Evolutionary conservation across 495 filamentous ascomycete genomes (phyloP), one percentile per base, ranked within the genome.

Genomic region (Niebla homalea): DNA sequence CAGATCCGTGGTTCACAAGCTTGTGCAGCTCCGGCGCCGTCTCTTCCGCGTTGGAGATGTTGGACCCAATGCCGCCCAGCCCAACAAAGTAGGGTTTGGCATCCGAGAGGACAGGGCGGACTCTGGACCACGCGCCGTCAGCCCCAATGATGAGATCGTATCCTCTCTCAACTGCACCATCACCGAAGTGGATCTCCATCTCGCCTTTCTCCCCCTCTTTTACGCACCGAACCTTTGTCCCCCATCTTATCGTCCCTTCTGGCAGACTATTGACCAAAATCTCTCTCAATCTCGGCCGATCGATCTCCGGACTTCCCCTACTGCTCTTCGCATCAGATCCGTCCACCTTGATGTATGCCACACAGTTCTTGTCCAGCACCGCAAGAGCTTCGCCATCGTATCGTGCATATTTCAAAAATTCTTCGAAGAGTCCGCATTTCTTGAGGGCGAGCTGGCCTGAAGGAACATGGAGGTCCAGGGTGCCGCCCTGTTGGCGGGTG

Each of bases 71-170:
- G 2, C 56, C 58, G 1, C 61, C 62, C 36, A 72, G 56, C 11
- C 76, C 74, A 0, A 68, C 68, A 57, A 77, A 80, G 8, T 61
- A 51, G 1, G 77, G 80, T 51, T 61, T 58, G 29, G 63, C 62
- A 35, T 67, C 57, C 3, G 71, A 74, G 16, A 82, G 58, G 1
- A 72, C 35, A 1, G 54, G 57, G 22, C 79, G 69, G 4, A 77
- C 69, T 43, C 67, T 67, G 11, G 70, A 74, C 74, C 78, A 81
- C 14, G 78, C 76, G 8, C 80, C 80, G 50, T 83, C 80, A 3
- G 78, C 78, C 11, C 80, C 79, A 32, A 83, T 66, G 0, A 83
- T 65, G 0, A 82, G 60, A 56, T 81, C 75, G 50, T 72, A 74
- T 0, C 53, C 60, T 14, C 36, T 29, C 46, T 63, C 62, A 3